Evolutionary conservation across 2,329 filamentous ascomycete genomes (phyloP), one percentile per base, ranked within the genome.

Genomic region (Cryphonectria naterciae): DNA sequence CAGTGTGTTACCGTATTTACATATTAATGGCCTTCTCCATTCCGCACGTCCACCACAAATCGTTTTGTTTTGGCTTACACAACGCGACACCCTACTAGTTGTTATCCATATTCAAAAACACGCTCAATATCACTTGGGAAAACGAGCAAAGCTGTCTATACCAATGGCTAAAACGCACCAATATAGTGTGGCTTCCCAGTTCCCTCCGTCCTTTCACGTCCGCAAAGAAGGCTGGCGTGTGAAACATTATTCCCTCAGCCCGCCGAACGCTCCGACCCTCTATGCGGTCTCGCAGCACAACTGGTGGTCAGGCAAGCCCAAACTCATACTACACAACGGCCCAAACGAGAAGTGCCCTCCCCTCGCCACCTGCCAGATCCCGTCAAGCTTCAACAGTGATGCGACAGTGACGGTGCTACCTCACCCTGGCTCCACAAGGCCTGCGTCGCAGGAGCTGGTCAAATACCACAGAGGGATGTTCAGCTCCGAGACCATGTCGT

Each of bases 251-350:
- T 49, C 22, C 32, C 58, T 37, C 58, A 25, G 79, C 71, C 76
- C 75, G 72, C 75, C 77, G 68, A 76, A 79, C 69, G 66, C 74
- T 22, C 39, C 73, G 39, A 49, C 79, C 78, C 70, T 79, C 28
- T 80, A 80, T 69, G 77, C 78, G 2, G 76, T 79, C 8, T 69
- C 74, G 32, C 70, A 76, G 61, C 76, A 79, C 73, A 69, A 75
- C 15, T 72, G 73, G 8, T 76, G 75, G 71, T 77, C 74, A 17
- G 71, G 75, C 39, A 73, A 77, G 65, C 77, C 80, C 13, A 73
- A 77, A 63, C 68, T 81, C 11, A 74, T 79, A n/a, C 74, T 82
- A 64, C 79, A 81, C 77, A 78, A 75, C 68, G 79, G 79, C 1
- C 78, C 79, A 10, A 73, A 72, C 68, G 68, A 75, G 15, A 67